Evolutionary conservation across 108 stramenopile species (phyloP), one percentile per base, ranked within the genome.

Genomic region (Conticribra guillardii): DNA sequence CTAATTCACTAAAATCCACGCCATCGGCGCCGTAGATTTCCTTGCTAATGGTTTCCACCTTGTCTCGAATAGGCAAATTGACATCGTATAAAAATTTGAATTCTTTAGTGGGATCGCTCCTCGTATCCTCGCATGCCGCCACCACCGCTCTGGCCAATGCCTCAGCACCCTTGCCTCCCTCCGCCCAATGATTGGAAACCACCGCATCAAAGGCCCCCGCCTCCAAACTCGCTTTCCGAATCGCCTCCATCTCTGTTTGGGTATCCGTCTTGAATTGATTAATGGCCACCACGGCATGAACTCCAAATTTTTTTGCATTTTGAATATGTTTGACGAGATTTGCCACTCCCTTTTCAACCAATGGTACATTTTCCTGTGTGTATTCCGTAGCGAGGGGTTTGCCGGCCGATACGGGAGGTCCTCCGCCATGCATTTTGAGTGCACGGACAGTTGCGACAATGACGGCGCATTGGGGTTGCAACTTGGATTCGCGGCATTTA

Each of bases 371-470:
- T 70, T 93, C 91, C 66, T 92, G 81, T 14, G 57, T 77, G 71
- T 96, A 96, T 66, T 93, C 96, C 60, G 76, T 80, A 17, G 87
- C 74, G 14, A 97, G 82, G 3, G 96, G 94, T 47, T 91, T 89
- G 17, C 98, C 98, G 5, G 98, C 95, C 27, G 68, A 78, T 0
- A 98, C 98, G 5, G 88, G 88, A 41, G 98, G 97, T 19, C 97
- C 98, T 14, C 99, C 99, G 8, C 99, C 99, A 82, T 99, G 99
- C 97, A 97, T 97, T 80, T 99, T 99, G 44, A 99, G 74, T 18
- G 99, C 99, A 4, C 99, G 95, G 28, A 99, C 95, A 18, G 99
- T 99, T 23, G 99, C 99, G 4, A 99, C 99, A 58, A 99, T 89
- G 56, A 99, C 97, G 4, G 95, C 97, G 53, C 91, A 96, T 57